Evolutionary conservation across 2,329 filamentous ascomycete species (phyloP), one percentile per base, ranked within the genome.

Genomic region (Celoporthe dispersa): DNA sequence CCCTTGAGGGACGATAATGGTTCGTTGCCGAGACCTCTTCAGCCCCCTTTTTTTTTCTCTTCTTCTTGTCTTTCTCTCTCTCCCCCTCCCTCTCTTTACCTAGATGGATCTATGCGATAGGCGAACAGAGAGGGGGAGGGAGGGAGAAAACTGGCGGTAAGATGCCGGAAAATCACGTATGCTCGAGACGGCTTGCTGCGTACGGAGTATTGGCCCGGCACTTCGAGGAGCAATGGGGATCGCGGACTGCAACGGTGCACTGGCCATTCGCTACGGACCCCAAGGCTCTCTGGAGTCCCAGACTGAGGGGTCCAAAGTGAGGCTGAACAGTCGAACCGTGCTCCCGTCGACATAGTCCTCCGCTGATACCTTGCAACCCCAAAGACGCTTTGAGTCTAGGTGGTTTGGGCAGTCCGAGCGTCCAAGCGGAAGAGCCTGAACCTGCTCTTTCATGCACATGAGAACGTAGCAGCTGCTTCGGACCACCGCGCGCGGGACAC

Each of bases 311-410:
- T 53, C 57, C 44, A 33, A 41, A 37, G 41, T 53, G 48, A 68
- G 66, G 66, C 66, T 68, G 66, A 63, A 68, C 41, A 39, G 57
- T 55, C 66, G 66, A 68, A 68, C 57, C 57, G 59, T 68, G 66
- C 66, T 37, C 16, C 66, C 31, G 55, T 61, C 3, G 39, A 31
- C 25, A 22, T 48, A 16, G 55, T 62, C 66, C 41, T 63, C 35
- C 39, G 35, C 60, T 33, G 35, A 22, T 44, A 25, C 35, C 60
- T 31, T 44, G 41, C 57, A n/a, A 11, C 22, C 39, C 37, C 64
- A 33, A 39, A 33, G 48, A 19, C 3, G 31, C 31, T 59, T 31
- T 31, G 62, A 22, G 57, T 67, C 44, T 61, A 31, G 39, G 22
- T 39, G 28, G 12, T 37, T 31, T 62, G 35, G 62, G 44, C 28